Conservation (phyloP, 1,284 basidiomycete species). For the Pseudozyma sp. region DNA sequence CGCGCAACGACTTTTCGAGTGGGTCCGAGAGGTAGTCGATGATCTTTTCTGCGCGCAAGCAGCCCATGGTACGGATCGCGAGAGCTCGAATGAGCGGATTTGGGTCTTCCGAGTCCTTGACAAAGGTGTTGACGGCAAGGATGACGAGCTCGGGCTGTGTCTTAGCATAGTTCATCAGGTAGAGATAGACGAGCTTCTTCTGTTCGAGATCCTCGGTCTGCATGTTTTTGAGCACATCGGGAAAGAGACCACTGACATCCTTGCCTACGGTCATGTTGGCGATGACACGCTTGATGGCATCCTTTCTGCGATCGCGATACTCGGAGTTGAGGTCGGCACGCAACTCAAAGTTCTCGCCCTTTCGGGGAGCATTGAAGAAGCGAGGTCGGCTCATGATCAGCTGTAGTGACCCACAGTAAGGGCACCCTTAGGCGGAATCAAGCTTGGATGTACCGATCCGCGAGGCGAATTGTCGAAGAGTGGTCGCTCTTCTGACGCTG, state of each 20-base stretch:
- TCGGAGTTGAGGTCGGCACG: conserved; percentile 81
- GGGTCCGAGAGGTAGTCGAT: conserved; percentile 97
- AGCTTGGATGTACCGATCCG: background rate
- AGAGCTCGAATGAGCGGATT: conserved; percentile 96
- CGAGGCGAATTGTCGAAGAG: no score
- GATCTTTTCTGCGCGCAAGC: conserved; percentile 96
- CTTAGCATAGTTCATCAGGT: conserved; percentile 98
- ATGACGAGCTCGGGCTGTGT: conserved; percentile 98
- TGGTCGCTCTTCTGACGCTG: background rate
- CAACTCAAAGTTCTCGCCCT: conserved; percentile 67
- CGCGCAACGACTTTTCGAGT: conserved; percentile 86
- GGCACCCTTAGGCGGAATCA: background rate
- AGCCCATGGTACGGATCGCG: conserved; percentile 97
- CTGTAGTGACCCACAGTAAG: background rate
- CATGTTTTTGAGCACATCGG: conserved; percentile 98
- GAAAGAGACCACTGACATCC: conserved; percentile 92
- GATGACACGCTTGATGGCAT: conserved; percentile 88
- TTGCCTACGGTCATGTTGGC: conserved; percentile 96
- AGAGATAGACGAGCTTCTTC: conserved; percentile 97
- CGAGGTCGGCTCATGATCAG: conserved; percentile 63
- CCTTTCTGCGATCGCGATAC: conserved; percentile 92
- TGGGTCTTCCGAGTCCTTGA: conserved; percentile 91
- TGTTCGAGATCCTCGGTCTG: conserved; percentile 91
- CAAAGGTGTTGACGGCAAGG: conserved; percentile 97
- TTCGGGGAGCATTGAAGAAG: conserved; percentile 68